A percentile compares a stretch with the other conserved stretches of the same genome.
Evolutionary conservation across 1,284 basidiomycete species (phyloP).

Genomic region (Fistulina hepatica): DNA sequence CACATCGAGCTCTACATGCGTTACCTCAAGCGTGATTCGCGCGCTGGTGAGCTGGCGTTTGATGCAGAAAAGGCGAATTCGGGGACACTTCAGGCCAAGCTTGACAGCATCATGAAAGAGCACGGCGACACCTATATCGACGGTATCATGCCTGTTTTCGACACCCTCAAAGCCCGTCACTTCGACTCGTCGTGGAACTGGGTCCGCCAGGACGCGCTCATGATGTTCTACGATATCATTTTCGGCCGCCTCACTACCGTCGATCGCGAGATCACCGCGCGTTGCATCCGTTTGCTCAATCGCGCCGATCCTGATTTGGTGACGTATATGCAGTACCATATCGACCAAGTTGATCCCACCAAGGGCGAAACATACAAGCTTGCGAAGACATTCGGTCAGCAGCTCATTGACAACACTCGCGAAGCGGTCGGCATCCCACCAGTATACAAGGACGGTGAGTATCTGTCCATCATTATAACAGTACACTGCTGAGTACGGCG

Average conservation of each 20-base stretch:
- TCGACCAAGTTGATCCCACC: constrained; percentile 72
- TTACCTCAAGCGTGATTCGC: constrained; percentile 88
- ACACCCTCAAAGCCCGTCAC: constrained; percentile 90
- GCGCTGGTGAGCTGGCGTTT: constrained; percentile 81
- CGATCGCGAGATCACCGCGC: constrained; percentile 91
- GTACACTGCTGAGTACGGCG: constrained; percentile 9
- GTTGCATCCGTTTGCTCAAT: constrained; percentile 96
- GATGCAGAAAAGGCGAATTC: constrained; percentile 76
- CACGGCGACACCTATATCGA: constrained; percentile 91
- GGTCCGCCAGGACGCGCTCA: constrained; percentile 90
- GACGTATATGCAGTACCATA: constrained; percentile 93
- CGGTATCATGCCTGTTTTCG: constrained; percentile 90
- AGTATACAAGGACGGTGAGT: constrained; percentile 84
- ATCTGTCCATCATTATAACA: constrained; percentile 1
- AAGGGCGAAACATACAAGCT: constrained; percentile 88
- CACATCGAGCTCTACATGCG: constrained; percentile 96
- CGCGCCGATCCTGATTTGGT: constrained; percentile 87
- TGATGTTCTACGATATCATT: constrained; percentile 97
- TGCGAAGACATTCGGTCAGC: constrained; percentile 94
- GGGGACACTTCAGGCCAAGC: constrained; percentile 68
- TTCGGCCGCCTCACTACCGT: constrained; percentile 89
- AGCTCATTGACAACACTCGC: constrained; percentile 89
- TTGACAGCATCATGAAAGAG: constrained; percentile 83
- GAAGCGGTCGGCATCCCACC: constrained; percentile 79
- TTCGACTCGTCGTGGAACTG: constrained; percentile 99